phyloP scores from a whole-genome alignment of 176 grass and related monocot genomes.

The Hordeum marinum region DNA sequence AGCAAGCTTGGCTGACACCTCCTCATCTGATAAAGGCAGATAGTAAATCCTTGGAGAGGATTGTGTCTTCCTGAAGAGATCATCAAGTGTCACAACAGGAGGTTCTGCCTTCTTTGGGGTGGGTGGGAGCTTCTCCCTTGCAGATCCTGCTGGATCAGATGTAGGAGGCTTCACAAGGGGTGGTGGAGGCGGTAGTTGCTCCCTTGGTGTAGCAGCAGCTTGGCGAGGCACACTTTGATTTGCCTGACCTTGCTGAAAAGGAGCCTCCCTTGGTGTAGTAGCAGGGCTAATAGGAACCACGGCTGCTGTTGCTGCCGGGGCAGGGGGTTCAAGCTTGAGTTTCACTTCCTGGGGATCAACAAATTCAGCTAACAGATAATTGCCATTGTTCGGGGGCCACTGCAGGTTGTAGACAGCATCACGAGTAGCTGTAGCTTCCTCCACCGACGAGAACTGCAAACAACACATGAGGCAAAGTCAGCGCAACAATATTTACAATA shows the following conservation, averaged over 20 bases:
- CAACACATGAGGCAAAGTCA: not conserved
- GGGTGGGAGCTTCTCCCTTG: slow-evolving; percentile 43
- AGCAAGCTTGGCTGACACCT: slow-evolving; percentile 67
- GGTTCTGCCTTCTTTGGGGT: slow-evolving; percentile 81
- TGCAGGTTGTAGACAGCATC: slow-evolving; percentile 88
- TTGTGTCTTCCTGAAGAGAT: slow-evolving; percentile 95
- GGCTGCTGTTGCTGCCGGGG: not conserved
- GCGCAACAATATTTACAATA: not conserved
- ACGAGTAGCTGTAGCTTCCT: slow-evolving; percentile 87
- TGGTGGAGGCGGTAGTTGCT: slow-evolving; percentile 57
- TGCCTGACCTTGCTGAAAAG: slow-evolving; percentile 44
- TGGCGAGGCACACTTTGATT: slow-evolving; percentile 36
- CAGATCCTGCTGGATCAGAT: slow-evolving; percentile 2
- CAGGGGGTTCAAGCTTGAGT: slow-evolving; percentile 48
- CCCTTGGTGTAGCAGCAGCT: slow-evolving; percentile 38
- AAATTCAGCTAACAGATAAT: slow-evolving; percentile 86
- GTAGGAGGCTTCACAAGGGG: slow-evolving; percentile 34
- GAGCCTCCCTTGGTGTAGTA: slow-evolving; percentile 12
- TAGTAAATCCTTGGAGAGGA: slow-evolving; percentile 88
- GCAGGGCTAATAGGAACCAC: slow-evolving; percentile 45
- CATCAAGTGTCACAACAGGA: slow-evolving; percentile 85
- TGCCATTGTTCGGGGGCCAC: slow-evolving; percentile 91
- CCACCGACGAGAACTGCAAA: slow-evolving; percentile 72
- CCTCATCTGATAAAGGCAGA: slow-evolving; percentile 86
- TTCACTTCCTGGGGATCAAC: slow-evolving; percentile 92